A percentile compares a stretch with the other conserved stretches of the same genome.
phyloP scores from a whole-genome alignment of 1,139 yeast species.

The Sugiyamaella japonica region DNA sequence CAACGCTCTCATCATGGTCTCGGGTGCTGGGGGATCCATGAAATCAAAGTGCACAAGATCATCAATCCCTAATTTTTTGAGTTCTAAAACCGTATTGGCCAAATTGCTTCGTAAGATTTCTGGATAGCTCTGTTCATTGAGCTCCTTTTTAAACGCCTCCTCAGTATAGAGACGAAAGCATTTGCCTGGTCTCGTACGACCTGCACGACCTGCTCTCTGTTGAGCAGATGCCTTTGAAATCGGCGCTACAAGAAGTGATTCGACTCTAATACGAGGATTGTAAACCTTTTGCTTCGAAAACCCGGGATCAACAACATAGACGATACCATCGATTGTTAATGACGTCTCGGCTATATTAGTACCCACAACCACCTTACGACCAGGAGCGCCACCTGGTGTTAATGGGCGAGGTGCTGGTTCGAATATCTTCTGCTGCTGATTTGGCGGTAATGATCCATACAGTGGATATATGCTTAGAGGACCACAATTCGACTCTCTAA shows the following conservation, averaged over 20 bases:
- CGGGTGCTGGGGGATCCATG: conserved; percentile 99
- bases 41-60: conserved; percentile 97
- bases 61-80: conserved; percentile 91
- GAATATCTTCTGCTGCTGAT: conserved; percentile 90
- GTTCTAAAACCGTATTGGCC: conserved; percentile 86
- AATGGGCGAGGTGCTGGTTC: conserved; percentile 77
- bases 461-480: conserved; percentile 88
- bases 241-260: conserved; percentile 90
- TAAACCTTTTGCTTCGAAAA: conserved; percentile 95
- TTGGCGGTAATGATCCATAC: conserved; percentile 94
- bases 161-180: conserved; percentile 96
- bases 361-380: conserved; percentile 90
- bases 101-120: conserved; percentile 90
- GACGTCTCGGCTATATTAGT: conserved; percentile 98
- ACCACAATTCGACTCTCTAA: conserved; percentile 87
- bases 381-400: conserved; percentile 74
- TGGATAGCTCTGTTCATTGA: conserved; percentile 93
- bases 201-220: conserved; percentile 99
- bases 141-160: conserved; percentile 91
- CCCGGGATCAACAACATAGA: conserved; percentile 96
- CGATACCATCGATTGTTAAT: conserved; percentile 95
- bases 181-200: conserved; percentile 98
- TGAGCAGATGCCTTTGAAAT: conserved; percentile 97
- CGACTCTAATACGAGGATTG: conserved; percentile 95
- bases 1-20: conserved; percentile 98